Base-by-base conservation (phyloP, 345 rosid genomes). In the Erucastrum elatum region DNA sequence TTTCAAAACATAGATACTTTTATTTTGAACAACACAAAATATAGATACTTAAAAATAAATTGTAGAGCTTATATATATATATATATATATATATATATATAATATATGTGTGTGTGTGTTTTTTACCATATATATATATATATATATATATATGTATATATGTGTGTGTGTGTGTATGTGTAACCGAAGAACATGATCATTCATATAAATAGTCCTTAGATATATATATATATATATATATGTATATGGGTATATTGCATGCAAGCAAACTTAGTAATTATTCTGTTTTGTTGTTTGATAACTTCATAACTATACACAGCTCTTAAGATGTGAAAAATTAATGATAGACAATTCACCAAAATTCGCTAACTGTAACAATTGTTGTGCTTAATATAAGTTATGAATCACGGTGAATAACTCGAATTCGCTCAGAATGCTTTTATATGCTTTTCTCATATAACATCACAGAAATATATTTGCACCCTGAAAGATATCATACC, bases 401-500 rank as follows among this genome's bases (percentile, higher is more conserved):
- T 34, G 56, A 56, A 78, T 59, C 58, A 53, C 25, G 26, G 15
- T 66, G 29, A 31, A 65, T 29, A 35, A 35, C 9, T 35, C 2
- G 7, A 35, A 17, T 29, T 41, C 17, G 30, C 71, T 26, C 46
- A 11, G 13, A 66, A 64, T 65, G 27, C 35, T 64, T n/a, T 29
- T 29, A 35, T 31, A 21, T 74, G 66, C 0, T 56, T 56, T 64
- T 75, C 12, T 56, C 68, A 58, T 65, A 64, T 70, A 70, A 30
- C 46, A 30, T 31, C 72, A 56, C 61, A 30, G 12, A 68, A 35
- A 60, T 65, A 60, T 35, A 49, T 61, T 27, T 68, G 70, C 64
- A 51, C 60, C 70, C 75, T 80, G 75, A 55, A 75, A 56, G 76
- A 69, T 64, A 41, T 70, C 68, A 75, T 80, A 63, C 49, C 69